Evolutionary conservation across 177 flowering plant genomes (phyloP).

Genomic region (Vitis hybrid): DNA sequence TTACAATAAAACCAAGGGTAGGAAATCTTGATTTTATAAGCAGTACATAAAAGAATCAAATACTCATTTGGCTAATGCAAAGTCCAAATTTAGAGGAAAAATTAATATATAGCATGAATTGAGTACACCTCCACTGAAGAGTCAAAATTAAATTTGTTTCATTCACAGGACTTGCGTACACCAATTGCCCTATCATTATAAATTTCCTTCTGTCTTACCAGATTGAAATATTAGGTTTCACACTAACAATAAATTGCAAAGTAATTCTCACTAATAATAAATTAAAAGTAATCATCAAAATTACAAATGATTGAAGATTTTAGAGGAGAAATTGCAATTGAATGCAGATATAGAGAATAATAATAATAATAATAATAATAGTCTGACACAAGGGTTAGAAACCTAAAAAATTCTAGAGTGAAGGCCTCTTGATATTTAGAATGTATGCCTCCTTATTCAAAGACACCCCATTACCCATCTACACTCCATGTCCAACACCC

Average conservation of each 20-base stretch:
- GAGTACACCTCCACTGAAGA: not conserved
- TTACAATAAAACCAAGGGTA: not conserved
- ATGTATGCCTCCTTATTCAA: too few species aligned
- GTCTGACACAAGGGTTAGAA: too few species aligned
- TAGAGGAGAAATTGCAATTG: too few species aligned
- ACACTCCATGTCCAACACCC: too few species aligned
- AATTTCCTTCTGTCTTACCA: not conserved
- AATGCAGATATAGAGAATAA: too few species aligned
- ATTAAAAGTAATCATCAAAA: not conserved
- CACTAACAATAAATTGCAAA: not conserved
- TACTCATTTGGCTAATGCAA: not conserved
- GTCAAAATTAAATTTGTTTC: not conserved
- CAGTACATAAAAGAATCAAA: not conserved
- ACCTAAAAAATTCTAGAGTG: too few species aligned
- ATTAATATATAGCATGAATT: not conserved
- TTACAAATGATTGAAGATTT: too few species aligned
- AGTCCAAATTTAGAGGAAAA: not conserved
- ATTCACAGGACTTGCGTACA: not conserved
- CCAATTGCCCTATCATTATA: not conserved
- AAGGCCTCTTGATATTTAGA: too few species aligned
- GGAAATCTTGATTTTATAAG: not conserved
- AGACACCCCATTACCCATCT: too few species aligned
- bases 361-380: too few species aligned
- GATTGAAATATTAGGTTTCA: not conserved
- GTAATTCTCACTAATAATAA: not conserved